These are phyloP conservation scores for Tremella fuciformis DNA, from an alignment of 768 basidiomycete species.

Conservation along the genomic window DNA sequence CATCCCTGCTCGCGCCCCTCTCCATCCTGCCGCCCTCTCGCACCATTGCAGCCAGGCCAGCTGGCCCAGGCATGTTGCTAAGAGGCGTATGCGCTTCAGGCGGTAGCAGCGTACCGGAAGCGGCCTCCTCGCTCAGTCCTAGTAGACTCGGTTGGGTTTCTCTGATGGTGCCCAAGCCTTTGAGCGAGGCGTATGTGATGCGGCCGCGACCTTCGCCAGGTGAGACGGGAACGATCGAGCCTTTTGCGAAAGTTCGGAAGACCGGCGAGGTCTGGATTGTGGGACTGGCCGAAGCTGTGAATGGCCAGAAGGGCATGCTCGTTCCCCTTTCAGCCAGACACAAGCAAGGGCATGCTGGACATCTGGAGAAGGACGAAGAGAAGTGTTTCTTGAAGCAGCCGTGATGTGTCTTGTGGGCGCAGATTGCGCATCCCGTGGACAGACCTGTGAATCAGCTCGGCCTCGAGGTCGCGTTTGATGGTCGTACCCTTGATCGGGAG, in stretches of 20 bases:
- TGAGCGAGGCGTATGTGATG: too few relatives aligned
- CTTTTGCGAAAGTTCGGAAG: neutral
- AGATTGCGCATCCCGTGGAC: slow-evolving; percentile 32
- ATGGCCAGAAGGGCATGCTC: neutral
- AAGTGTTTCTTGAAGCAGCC: slow-evolving; percentile 30
- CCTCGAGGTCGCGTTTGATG: neutral
- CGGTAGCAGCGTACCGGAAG: too few relatives aligned
- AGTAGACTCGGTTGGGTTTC: too few relatives aligned
- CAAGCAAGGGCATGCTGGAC: slow-evolving; percentile 30
- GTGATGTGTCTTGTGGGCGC: slow-evolving; percentile 35
- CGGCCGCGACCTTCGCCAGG: neutral
- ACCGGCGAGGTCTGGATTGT: neutral
- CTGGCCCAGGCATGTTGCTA: too few relatives aligned
- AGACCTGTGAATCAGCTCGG: slow-evolving; percentile 22
- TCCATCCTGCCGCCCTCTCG: too few relatives aligned
- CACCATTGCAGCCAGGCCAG: too few relatives aligned
- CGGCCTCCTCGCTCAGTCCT: too few relatives aligned
- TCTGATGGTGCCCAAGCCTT: too few relatives aligned
- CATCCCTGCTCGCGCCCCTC: too few relatives aligned
- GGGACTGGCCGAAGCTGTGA: neutral
- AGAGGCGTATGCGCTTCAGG: too few relatives aligned
- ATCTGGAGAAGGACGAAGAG: slow-evolving; percentile 13
- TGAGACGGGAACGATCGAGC: neutral
- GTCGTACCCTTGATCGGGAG: slow-evolving; percentile 48
- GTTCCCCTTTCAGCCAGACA: slow-evolving; percentile 24